These are phyloP conservation scores for Suillus plorans DNA, from an alignment of 768 basidiomycete species.

Conservation along the genomic window DNA sequence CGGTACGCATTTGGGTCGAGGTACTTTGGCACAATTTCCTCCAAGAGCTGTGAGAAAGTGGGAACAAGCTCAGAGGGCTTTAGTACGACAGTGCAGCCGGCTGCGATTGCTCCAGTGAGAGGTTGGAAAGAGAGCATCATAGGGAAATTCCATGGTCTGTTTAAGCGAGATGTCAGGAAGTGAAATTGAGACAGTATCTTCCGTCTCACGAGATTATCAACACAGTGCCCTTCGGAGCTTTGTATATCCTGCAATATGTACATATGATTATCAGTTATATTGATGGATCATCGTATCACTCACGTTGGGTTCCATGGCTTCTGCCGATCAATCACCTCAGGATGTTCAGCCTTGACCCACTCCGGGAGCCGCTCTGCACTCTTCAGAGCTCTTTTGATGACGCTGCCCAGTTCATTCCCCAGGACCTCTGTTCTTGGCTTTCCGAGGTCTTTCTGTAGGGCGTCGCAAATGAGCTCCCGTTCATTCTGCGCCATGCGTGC, in stretches of 20 bases:
- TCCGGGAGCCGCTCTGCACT: conserved; percentile 51
- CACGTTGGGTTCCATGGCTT: conserved; percentile 50
- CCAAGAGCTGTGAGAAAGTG: conserved; percentile 47
- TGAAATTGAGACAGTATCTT: background rate
- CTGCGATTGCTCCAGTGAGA: conserved; percentile 68
- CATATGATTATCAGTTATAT: background rate
- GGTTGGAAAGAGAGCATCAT: conserved; percentile 54
- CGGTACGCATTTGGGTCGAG: conserved; percentile 50
- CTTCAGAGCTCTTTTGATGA: conserved; percentile 42
- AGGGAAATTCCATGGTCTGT: conserved; percentile 70
- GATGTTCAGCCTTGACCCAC: conserved; percentile 52
- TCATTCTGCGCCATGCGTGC: conserved; percentile 67
- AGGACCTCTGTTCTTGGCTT: conserved; percentile 40
- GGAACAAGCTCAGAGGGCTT: conserved; percentile 65
- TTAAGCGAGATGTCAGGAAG: background rate
- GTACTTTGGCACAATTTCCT: conserved; percentile 55
- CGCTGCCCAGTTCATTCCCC: conserved; percentile 42
- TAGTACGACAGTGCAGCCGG: conserved; percentile 66
- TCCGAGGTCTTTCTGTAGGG: conserved; percentile 43
- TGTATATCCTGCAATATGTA: conserved; percentile 35
- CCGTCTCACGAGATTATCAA: conserved; percentile 58
- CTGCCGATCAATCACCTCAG: conserved; percentile 39
- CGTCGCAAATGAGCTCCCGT: conserved; percentile 46
- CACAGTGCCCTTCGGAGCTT: conserved; percentile 59
- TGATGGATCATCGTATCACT: conserved; percentile 2